A percentile compares a stretch with the other conserved stretches of the same genome.
Evolutionary conservation across 345 rosid species (phyloP).

Genomic region (Aquilaria malaccensis): DNA sequence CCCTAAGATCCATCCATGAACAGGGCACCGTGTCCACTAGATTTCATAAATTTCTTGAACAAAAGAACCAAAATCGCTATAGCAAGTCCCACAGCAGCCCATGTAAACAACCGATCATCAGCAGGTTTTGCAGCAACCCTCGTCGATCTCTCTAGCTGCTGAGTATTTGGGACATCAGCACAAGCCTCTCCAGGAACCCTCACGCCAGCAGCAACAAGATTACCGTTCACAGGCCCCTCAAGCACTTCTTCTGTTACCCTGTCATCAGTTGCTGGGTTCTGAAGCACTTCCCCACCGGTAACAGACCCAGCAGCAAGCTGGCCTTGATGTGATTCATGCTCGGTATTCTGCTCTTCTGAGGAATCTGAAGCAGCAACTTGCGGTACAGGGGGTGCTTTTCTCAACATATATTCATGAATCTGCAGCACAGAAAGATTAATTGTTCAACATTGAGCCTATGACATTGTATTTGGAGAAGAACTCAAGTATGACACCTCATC

Average conservation of each 20-base stretch:
- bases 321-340: conserved; percentile 16
- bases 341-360: conserved; percentile 21
- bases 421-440: conserved; percentile 22
- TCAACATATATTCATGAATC: conserved; percentile 84
- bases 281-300: conserved; percentile 19
- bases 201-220: conserved; percentile 22
- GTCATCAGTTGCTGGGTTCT: conserved; percentile 26
- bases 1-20: conserved; percentile 72
- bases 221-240: conserved; percentile 26
- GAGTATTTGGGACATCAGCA: conserved; percentile 10
- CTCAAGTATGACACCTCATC: conserved; percentile 52
- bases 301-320: conserved; percentile 9
- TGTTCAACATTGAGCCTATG: not conserved
- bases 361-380: conserved; percentile 23
- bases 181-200: conserved; percentile 25
- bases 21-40: conserved; percentile 68
- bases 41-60: conserved; percentile 78
- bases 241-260: conserved; percentile 39
- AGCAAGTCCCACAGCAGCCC: conserved; percentile 86
- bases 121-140: conserved; percentile 51
- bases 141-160: conserved; percentile 27
- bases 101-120: conserved; percentile 73
- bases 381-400: conserved; percentile 71
- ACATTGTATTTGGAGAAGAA: not conserved
- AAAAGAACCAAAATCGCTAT: conserved; percentile 80